Base-by-base conservation (phyloP, 1,139 yeast genomes). In the Pneumocystis murina region DNA sequence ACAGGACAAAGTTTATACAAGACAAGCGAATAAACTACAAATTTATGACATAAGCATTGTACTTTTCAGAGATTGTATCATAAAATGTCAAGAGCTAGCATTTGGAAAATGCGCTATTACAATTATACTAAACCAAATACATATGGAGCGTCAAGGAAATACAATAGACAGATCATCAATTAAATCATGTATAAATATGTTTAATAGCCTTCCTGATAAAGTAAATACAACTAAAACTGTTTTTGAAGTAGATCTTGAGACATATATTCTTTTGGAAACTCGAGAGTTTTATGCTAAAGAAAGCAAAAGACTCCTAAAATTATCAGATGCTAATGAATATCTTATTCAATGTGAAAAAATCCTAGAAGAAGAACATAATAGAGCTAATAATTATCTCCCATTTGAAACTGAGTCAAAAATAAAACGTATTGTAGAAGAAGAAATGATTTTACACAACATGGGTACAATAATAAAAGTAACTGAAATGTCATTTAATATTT, bases 11-110 rank as follows among this genome's bases (percentile, higher is more conserved):
- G 96, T 89, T 0, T 89, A 87, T 69, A 87, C 91, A 38, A 84
- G 83, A 67, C 95, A 86, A 68, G 82, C 83, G 65, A 84, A 83
- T 68, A 75, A 82, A 62, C 82, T 89, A 1, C 75, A 85, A 63
- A 80, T 87, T 3, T 86, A 86, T 70, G 96, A 90, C 70, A 79
- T 86, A 61, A 96, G 96, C 0, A 78, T 86, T 55, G 79, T 79
- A 54, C 72, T 84, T 10, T 87, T 85, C 71, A 75, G 82, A 35
- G 79, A 78, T 43, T 72, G 75, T 10, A 73, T 82, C 1, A 69
- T 83, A 17, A 71, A 74, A 48, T 74, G 74, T 64, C 75, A 79
- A 48, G 70, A 78, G 64, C 76, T 80, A 66, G 80, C 79, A 61
- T 77, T 86, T 40, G 89, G 89, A 0, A 69, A 72, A 16, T 75